Evolutionary conservation across 352 stramenopile genomes (phyloP).

Genomic region (Pythium volutum): DNA sequence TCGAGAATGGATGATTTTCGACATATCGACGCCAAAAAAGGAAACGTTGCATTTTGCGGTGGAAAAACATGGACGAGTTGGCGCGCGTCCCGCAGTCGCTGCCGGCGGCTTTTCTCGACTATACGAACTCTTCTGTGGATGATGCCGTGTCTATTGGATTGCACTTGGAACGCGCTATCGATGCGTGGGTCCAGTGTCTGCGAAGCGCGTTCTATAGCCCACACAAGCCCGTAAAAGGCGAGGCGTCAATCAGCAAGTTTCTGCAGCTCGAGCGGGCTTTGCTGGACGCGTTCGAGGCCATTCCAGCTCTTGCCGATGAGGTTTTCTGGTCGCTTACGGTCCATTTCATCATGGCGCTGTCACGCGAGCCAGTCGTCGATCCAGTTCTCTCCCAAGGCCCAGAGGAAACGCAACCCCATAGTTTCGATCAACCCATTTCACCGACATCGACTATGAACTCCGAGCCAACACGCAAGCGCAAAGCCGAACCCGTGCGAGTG

Average conservation of each 20-base stretch:
- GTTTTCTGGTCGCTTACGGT: conserved; percentile 44
- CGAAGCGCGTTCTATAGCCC: conserved; percentile 26
- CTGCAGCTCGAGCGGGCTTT: conserved; percentile 41
- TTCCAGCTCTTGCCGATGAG: background rate
- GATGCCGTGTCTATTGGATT: background rate
- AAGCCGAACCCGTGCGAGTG: conserved; percentile 17
- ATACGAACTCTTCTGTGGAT: background rate
- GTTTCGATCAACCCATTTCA: conserved; percentile 4
- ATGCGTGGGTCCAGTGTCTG: conserved; percentile 21
- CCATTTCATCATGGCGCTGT: conserved; percentile 34
- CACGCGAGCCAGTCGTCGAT: conserved; percentile 15
- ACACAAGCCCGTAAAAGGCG: conserved; percentile 8
- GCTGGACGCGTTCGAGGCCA: conserved; percentile 20
- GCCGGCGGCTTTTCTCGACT: background rate
- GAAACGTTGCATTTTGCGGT: background rate
- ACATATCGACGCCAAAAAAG: background rate
- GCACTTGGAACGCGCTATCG: background rate
- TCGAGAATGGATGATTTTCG: conserved; percentile 3
- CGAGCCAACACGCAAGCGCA: conserved; percentile 34
- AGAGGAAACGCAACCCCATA: background rate
- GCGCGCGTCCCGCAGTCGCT: conserved; percentile 4
- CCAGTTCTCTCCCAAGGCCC: background rate
- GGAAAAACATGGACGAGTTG: conserved; percentile 10
- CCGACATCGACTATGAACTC: background rate
- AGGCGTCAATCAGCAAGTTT: conserved; percentile 43